Percentiles rank a stretch among this genome's conserved stretches.
Evolutionary conservation across 2,329 filamentous ascomycete genomes (phyloP).

Genomic region (Chaetomium strumarium): DNA sequence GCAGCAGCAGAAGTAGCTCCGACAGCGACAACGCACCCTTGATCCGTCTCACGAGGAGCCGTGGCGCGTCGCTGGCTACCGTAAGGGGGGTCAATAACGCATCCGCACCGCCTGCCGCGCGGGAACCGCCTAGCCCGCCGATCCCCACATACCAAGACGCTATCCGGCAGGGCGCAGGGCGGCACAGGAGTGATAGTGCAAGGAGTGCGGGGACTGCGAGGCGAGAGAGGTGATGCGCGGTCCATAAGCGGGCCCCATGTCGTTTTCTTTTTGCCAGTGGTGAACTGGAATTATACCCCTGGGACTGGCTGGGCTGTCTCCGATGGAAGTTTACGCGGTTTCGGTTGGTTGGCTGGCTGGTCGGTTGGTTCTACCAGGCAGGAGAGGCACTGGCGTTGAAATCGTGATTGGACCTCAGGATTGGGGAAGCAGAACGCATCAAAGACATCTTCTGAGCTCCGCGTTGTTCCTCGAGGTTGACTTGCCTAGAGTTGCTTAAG

Average conservation of each 20-base stretch:
- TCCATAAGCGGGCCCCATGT: not conserved
- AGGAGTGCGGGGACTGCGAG: slow-evolving; percentile 9
- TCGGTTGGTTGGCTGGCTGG: not conserved
- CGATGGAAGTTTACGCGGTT: not conserved
- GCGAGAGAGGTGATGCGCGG: slow-evolving; percentile 10
- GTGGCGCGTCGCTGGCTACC: slow-evolving; percentile 44
- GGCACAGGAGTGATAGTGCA: slow-evolving; percentile 40
- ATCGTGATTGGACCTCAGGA: not conserved
- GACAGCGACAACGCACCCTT: slow-evolving; percentile 51
- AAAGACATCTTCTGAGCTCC: not conserved
- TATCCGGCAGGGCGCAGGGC: slow-evolving; percentile 48
- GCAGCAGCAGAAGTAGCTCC: slow-evolving; percentile 42
- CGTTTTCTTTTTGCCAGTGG: not conserved
- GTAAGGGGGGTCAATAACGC: slow-evolving; percentile 21
- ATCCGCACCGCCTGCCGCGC: slow-evolving; percentile 16
- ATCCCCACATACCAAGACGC: slow-evolving; percentile 82
- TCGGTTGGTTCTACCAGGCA: not conserved
- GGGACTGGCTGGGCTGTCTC: not conserved
- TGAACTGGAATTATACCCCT: slow-evolving; percentile 4
- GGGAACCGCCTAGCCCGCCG: slow-evolving; percentile 47
- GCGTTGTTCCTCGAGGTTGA: too few species aligned
- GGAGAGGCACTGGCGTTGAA: not conserved
- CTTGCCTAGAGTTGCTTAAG: not conserved
- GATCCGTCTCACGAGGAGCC: slow-evolving; percentile 45
- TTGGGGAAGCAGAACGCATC: slow-evolving; percentile 2